Base-by-base conservation (phyloP, 2,329 filamentous ascomycete species). In the Fusarium virguliforme region DNA sequence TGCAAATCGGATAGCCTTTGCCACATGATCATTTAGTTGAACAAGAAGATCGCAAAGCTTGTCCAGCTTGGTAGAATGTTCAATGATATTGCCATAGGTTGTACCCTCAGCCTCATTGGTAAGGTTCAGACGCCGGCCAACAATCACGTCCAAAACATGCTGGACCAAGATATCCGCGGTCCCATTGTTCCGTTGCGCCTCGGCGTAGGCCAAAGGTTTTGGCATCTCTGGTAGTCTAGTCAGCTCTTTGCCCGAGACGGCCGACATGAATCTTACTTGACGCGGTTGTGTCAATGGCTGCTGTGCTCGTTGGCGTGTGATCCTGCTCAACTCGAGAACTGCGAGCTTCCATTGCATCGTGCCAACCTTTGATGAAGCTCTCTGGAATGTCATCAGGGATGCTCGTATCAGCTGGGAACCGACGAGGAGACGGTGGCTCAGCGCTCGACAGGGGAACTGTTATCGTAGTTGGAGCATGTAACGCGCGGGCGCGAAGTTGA, bases 321-420 rank as follows among this genome's bases (percentile, higher is more conserved):
- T 51, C 48, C n/a, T 32, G 28, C 24, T 32, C 18, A 34, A 35
- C 7, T 12, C 48, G 30, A 35, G 48, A 34, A n/a, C 30, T 51
- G 28, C 30, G 48, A 22, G 28, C 28, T 15, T 15, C 30, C n/a
- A 51, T 51, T 24, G 8, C n/a, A 32, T 51, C 48, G 18, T 8
- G 48, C 48, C 48, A 51, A 22, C 30, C 48, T 22, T 34, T 51
- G 10, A 51, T 34, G 30, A 51, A 51, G 12, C 30, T 51, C 48
- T 51, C 18, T 24, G 48, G 48, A 18, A 51, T 51, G 48, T 51
- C 48, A 6, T 13, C 28, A 24, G 48, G 48, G 18, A 51, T 34
- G 28, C 9, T 24, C 24, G 18, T 51, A 13, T 34, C 30, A 48
- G 24, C 8, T 30, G 26, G 43, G 15, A 51, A n/a, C 48, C 30